Evolutionary conservation across 371 early-diverging fungal species (phyloP).

Genomic region (Mucor velutinosus): DNA sequence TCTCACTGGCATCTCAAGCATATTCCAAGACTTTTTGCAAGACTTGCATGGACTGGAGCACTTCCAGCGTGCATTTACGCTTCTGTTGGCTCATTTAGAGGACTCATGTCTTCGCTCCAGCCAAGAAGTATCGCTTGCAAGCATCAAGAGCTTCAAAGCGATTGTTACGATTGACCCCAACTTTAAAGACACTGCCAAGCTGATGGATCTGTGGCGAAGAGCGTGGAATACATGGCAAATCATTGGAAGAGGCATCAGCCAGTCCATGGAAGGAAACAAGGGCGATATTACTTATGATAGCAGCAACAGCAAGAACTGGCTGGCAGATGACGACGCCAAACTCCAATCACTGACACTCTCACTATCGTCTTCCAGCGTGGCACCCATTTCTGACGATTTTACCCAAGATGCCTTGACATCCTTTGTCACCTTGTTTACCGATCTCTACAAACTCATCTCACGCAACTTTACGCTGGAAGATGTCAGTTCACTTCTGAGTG

Average conservation of each 20-base stretch:
- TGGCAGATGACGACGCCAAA: constrained; percentile 24
- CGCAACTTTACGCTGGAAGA: constrained; percentile 56
- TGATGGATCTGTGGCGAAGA: constrained; percentile 63
- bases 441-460: constrained; percentile 63
- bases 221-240: constrained; percentile 81
- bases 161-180: constrained; percentile 54
- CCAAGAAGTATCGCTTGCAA: constrained; percentile 78
- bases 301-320: not conserved
- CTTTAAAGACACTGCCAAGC: constrained; percentile 26
- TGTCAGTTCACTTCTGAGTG: constrained; percentile 52
- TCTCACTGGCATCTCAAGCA: constrained; percentile 72
- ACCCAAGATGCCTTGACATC: constrained; percentile 81
- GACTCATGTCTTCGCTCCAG: constrained; percentile 71
- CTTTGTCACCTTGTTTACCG: constrained; percentile 65
- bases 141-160: constrained; percentile 68
- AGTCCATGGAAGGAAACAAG: constrained; percentile 13
- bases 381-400: constrained; percentile 52
- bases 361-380: constrained; percentile 35
- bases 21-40: constrained; percentile 71
- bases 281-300: not conserved
- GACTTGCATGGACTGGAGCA: constrained; percentile 60
- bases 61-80: constrained; percentile 66
- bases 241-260: constrained; percentile 68
- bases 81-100: constrained; percentile 75
- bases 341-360: constrained; percentile 40